Base-by-base conservation (phyloP, 2,329 filamentous ascomycete species). In the Bipolaris cookei region DNA sequence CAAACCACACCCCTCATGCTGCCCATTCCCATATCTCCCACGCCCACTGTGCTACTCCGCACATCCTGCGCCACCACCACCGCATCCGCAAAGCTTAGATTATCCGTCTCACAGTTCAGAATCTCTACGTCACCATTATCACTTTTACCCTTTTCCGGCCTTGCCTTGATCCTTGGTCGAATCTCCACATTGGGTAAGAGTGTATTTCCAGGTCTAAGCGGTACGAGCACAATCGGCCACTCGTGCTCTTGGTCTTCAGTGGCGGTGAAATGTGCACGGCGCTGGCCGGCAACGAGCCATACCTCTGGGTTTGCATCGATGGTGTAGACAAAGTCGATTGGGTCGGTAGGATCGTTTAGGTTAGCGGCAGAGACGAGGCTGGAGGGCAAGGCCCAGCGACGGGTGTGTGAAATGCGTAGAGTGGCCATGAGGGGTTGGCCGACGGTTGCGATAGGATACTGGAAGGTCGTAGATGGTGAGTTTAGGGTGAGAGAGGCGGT, bases 221-320 rank as follows among this genome's bases (percentile, higher is more conserved):
- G 92, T 11, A 98, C 86, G 8, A 98, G 80, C 51, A 96, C 81
- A 6, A 98, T 77, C 0, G 87, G 84, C 61, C 96, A 87, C 4
- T 74, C 77, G 23, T 68, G 73, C 3, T 70, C 69, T 55, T 85
- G 80, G 42, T 78, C 79, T 61, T 85, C 76, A 4, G 51, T 62
- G 3, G 76, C 86, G 6, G 83, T 83, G 68, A 97, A 96, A 69
- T 91, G 90, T 0, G 89, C 90, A 62, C 91, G 90, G 46, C 90
- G 84, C 41, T 89, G 86, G 0, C 93, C 94, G 20, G 92, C 93
- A 3, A 98, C 80, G 1, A 97, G 84, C 94, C 94, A 98, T 0
- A 86, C 83, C 37, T 94, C 92, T 1, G 84, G 79, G 14, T 88
- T 86, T 0, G 89, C 88, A 13, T 87, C 86, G 20, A 98, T 82